A percentile compares a stretch with the other conserved stretches of the same genome.
phyloP scores from a whole-genome alignment of 768 basidiomycete genomes.

The Lactarius deliciosus region DNA sequence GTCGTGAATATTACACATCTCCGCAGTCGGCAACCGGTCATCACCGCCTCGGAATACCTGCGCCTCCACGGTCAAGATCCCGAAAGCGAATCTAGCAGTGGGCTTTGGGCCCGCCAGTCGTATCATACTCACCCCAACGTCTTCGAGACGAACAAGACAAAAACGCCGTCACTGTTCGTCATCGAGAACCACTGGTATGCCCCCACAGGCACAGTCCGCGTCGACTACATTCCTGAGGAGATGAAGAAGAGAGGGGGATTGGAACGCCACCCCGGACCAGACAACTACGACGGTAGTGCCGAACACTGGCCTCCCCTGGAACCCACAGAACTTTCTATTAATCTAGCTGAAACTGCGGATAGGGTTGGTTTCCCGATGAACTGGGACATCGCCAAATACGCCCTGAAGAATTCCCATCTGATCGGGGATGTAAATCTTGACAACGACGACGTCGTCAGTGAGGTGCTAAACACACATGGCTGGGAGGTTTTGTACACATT shows the following conservation, averaged over 20 bases:
- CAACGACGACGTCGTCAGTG: constrained; percentile 35
- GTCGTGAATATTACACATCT: constrained; percentile 47
- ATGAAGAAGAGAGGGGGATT: constrained; percentile 38
- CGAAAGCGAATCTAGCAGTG: constrained; percentile 39
- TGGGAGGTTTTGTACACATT: constrained; percentile 45
- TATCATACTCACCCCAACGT: constrained; percentile 38
- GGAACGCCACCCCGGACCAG: constrained; percentile 29
- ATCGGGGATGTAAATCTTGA: constrained; percentile 25
- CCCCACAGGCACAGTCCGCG: constrained; percentile 38
- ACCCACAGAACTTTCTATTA: constrained; percentile 7
- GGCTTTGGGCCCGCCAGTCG: constrained; percentile 39
- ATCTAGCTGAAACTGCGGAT: no score
- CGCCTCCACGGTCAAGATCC: constrained; percentile 41
- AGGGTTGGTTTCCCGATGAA: background rate
- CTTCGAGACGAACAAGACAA: constrained; percentile 29
- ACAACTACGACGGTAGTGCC: constrained; percentile 18
- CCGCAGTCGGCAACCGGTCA: constrained; percentile 40
- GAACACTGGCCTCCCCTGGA: constrained; percentile 17
- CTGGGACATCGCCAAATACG: constrained; percentile 8
- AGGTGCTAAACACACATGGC: constrained; percentile 40
- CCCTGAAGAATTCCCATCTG: background rate
- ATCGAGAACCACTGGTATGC: constrained; percentile 46
- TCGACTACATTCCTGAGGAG: constrained; percentile 39
- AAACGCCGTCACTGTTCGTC: constrained; percentile 34
- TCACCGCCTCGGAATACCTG: constrained; percentile 46